These are phyloP conservation scores for Vitis labrusca DNA, from an alignment of 164 flowering plant genomes.

Conservation along the genomic window DNA sequence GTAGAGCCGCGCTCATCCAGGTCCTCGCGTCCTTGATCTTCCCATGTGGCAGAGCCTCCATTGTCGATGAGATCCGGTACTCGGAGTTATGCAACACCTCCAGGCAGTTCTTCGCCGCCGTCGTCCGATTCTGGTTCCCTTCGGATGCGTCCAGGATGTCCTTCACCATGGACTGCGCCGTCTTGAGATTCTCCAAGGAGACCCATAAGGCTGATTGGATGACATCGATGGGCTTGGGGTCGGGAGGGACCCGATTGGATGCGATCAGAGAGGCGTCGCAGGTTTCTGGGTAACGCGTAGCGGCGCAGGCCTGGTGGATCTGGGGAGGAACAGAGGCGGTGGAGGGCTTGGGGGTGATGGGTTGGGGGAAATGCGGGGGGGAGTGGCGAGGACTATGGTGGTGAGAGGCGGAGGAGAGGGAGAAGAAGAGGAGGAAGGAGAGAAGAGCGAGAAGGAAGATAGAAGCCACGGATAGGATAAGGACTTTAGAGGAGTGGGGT, in stretches of 20 bases:
- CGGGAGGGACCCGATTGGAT: constrained; percentile 23
- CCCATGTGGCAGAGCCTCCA: constrained; percentile 33
- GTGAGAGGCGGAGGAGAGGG: too few relatives aligned
- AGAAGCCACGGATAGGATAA: too few relatives aligned
- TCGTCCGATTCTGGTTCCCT: constrained; percentile 48
- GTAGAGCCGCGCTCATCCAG: constrained; percentile 69
- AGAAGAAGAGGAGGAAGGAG: too few relatives aligned
- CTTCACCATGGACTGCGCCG: constrained; percentile 49
- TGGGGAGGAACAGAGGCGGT: constrained; percentile 7
- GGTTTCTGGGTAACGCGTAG: constrained; percentile 53
- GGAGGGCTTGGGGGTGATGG: neutral
- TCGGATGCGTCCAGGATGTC: constrained; percentile 45
- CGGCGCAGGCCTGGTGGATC: constrained; percentile 61
- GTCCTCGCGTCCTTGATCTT: constrained; percentile 65
- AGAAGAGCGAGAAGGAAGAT: too few relatives aligned
- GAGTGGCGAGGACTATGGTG: too few relatives aligned
- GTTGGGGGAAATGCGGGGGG: too few relatives aligned
- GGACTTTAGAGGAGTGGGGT: too few relatives aligned
- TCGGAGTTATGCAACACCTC: constrained; percentile 45
- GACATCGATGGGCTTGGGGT: constrained; percentile 41
- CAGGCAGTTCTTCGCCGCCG: constrained; percentile 58
- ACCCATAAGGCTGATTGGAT: constrained; percentile 43
- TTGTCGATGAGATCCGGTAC: constrained; percentile 29
- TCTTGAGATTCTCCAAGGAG: constrained; percentile 44
- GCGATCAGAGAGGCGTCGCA: constrained; percentile 44